Conservation (phyloP, 805 yeast genomes). For the Nakazawaea laoshanensis region DNA sequence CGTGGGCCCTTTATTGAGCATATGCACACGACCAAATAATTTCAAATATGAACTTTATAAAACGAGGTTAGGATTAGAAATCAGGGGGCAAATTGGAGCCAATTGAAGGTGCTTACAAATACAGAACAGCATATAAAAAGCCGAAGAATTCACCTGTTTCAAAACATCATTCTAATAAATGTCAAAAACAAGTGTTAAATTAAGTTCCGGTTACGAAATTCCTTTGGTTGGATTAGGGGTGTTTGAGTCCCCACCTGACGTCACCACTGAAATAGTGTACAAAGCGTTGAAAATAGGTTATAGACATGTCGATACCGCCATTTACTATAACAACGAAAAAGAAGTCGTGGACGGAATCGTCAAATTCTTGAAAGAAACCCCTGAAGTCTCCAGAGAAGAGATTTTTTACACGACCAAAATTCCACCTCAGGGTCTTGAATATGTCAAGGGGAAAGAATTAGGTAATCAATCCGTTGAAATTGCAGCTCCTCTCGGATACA, state of each 20-base stretch:
- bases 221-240: slow-evolving; percentile 55
- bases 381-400: slow-evolving; percentile 22
- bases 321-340: slow-evolving; percentile 52
- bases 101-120: too few species aligned
- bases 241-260: slow-evolving; percentile 30
- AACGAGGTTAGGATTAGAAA: too few species aligned
- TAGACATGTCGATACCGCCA: slow-evolving; percentile 71
- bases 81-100: too few species aligned
- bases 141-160: too few species aligned
- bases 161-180: too few species aligned
- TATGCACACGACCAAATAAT: too few species aligned
- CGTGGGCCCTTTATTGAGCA: too few species aligned
- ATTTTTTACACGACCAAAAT: slow-evolving; percentile 33
- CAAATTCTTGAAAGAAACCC: slow-evolving; percentile 21
- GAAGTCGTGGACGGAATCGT: slow-evolving; percentile 55
- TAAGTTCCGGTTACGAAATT: slow-evolving; percentile 43
- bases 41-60: too few species aligned
- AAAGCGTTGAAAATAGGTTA: slow-evolving; percentile 59
- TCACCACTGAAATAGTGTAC: slow-evolving; percentile 36
- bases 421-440: slow-evolving; percentile 12
- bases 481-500: slow-evolving; percentile 36
- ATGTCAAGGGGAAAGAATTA: slow-evolving; percentile 22
- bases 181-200: too few species aligned
- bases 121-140: too few species aligned
- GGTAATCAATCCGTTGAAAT: slow-evolving; percentile 35